Conservation (phyloP, 2,329 filamentous ascomycete genomes). For the Torrubiella hemipterigena region DNA sequence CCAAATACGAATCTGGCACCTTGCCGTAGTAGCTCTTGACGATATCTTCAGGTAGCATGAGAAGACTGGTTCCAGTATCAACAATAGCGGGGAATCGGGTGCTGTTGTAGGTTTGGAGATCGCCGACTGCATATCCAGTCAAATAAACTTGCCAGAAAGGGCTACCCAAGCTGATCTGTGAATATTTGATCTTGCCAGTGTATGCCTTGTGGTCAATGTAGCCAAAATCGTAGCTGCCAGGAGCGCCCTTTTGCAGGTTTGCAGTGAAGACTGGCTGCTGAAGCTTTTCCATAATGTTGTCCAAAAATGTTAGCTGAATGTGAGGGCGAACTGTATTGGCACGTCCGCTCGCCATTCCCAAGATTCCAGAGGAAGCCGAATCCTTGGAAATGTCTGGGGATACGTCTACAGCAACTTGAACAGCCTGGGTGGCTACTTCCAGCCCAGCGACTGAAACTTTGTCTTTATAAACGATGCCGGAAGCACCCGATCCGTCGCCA, state of each 20-base stretch:
- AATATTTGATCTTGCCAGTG: conserved; percentile 44
- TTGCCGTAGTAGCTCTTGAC: conserved; percentile 47
- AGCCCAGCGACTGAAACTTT: conserved; percentile 49
- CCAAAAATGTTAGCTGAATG: conserved; percentile 20
- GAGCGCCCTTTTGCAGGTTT: conserved; percentile 17
- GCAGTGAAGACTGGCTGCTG: conserved; percentile 23
- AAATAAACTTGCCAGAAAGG: conserved; percentile 53
- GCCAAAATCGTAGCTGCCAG: conserved; percentile 27
- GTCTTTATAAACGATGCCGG: conserved; percentile 54
- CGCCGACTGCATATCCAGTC: conserved; percentile 42
- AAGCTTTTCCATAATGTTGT: conserved; percentile 19
- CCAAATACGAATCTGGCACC: conserved; percentile 37
- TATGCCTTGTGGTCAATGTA: conserved; percentile 45
- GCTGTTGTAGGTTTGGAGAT: conserved; percentile 5
- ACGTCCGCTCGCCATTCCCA: conserved; percentile 19
- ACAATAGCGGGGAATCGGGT: conserved; percentile 42
- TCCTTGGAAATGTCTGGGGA: conserved; percentile 29
- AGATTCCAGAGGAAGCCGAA: conserved; percentile 21
- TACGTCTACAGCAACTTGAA: conserved; percentile 51
- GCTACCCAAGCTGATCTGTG: conserved; percentile 33
- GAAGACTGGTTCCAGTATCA: conserved; percentile 59
- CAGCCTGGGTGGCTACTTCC: conserved; percentile 46
- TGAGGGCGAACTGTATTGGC: conserved; percentile 21
- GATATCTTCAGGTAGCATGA: conserved; percentile 42
- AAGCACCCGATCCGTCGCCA: conserved; percentile 51